A percentile compares a stretch with the other conserved stretches of the same genome.
Evolutionary conservation across 2,329 filamentous ascomycete species (phyloP).

Genomic region (Annulohypoxylon truncatum): DNA sequence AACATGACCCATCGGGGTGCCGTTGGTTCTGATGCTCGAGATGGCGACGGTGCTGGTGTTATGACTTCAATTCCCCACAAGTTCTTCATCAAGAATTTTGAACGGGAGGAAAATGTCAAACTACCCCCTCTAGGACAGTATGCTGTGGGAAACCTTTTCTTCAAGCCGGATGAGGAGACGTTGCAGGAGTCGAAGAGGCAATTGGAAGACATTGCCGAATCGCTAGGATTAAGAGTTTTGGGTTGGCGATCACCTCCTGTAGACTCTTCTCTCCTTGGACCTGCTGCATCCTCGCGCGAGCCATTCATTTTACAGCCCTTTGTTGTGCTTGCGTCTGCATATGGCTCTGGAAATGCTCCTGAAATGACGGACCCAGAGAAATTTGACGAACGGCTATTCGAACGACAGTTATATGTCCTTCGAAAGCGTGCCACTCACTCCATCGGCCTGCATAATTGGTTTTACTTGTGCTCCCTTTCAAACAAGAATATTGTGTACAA

Average conservation of each 20-base stretch:
- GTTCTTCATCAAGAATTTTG: constrained; percentile 99
- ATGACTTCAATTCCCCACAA: constrained; percentile 99
- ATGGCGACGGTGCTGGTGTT: constrained; percentile 97
- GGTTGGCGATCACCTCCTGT: constrained; percentile 97
- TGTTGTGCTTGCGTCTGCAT: constrained; percentile 86
- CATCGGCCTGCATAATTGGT: constrained; percentile 97
- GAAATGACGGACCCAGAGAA: constrained; percentile 80
- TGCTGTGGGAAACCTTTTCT: constrained; percentile 97
- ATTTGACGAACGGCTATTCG: constrained; percentile 88
- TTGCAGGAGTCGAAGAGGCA: constrained; percentile 89
- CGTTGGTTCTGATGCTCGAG: constrained; percentile 95
- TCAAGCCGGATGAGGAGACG: constrained; percentile 94
- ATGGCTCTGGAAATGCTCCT: constrained; percentile 83
- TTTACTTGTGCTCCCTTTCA: constrained; percentile 95
- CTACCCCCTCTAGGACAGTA: constrained; percentile 92
- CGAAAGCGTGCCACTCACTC: constrained; percentile 95
- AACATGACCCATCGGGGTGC: constrained; percentile 99
- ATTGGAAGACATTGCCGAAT: constrained; percentile 93
- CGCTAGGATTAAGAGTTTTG: constrained; percentile 87
- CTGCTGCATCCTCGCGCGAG: constrained; percentile 92
- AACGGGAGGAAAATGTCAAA: constrained; percentile 87
- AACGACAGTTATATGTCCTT: constrained; percentile 92
- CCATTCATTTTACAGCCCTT: constrained; percentile 96
- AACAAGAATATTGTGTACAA: constrained; percentile 99
- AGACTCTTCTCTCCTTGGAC: constrained; percentile 92